Conservation (phyloP, 208 protist genomes). For the Trypanosoma scelopori region DNA sequence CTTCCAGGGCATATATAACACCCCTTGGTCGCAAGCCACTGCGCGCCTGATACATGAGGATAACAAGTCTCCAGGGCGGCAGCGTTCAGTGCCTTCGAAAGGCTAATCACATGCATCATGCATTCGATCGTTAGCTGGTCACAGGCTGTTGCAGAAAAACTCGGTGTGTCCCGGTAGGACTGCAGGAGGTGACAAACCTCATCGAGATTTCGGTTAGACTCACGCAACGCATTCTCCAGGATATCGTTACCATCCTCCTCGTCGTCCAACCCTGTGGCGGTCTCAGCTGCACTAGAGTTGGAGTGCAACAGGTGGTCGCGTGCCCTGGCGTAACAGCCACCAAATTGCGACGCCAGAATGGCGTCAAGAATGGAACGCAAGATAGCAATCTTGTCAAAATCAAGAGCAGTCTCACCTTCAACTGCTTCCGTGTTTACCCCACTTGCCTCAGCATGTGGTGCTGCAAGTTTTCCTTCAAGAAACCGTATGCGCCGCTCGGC, state of each 20-base stretch:
- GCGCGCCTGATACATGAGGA: neutral
- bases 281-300: neutral
- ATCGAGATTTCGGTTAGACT: slow-evolving; percentile 17
- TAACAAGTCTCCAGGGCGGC: neutral
- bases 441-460: neutral
- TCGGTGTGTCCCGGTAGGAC: slow-evolving; percentile 26
- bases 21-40: neutral
- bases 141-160: slow-evolving; percentile 20
- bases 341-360: slow-evolving; percentile 16
- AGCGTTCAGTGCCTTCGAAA: slow-evolving; percentile 20
- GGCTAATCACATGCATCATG: slow-evolving; percentile 14
- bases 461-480: slow-evolving; percentile 5
- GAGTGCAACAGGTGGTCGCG: neutral
- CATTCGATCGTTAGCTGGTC: slow-evolving; percentile 19
- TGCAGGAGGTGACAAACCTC: slow-evolving; percentile 8
- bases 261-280: neutral
- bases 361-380: slow-evolving; percentile 19
- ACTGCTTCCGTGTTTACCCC: neutral
- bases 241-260: neutral
- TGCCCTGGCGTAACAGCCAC: slow-evolving; percentile 3
- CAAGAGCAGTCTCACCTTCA: neutral
- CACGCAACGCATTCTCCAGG: slow-evolving; percentile 2
- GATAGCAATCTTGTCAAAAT: slow-evolving; percentile 11
- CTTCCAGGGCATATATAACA: neutral
- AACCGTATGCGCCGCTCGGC: neutral